phyloP scores from a whole-genome alignment of 2,329 filamentous ascomycete species.

The Phyllosticta paracitricarpa region DNA sequence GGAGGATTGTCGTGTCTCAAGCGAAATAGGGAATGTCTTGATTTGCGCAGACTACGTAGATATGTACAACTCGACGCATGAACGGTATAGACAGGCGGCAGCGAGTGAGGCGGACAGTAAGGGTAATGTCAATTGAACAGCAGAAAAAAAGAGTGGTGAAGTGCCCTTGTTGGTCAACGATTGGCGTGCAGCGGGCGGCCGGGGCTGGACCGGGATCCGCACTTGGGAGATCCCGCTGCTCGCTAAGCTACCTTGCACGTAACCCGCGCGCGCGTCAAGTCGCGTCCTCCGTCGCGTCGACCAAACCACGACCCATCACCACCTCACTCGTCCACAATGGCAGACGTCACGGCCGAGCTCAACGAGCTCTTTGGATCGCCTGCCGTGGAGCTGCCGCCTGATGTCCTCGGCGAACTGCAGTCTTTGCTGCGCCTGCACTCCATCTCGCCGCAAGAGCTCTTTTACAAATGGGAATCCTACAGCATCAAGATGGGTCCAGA shows the following conservation, averaged over 20 bases:
- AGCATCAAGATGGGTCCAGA: slow-evolving; percentile 91
- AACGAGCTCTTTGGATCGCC: slow-evolving; percentile 49
- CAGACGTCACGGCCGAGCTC: slow-evolving; percentile 42
- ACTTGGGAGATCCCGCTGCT: neutral
- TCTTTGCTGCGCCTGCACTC: slow-evolving; percentile 80
- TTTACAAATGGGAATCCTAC: slow-evolving; percentile 99
- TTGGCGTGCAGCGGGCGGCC: neutral
- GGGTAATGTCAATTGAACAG: neutral
- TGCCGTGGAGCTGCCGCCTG: slow-evolving; percentile 52
- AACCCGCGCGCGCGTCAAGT: slow-evolving; percentile 4
- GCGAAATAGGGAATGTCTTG: neutral
- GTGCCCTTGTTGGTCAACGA: neutral
- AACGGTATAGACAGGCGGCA: neutral
- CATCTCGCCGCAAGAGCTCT: slow-evolving; percentile 74
- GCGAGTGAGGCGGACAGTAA: neutral
- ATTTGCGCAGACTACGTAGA: neutral
- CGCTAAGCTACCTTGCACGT: neutral
- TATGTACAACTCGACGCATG: neutral
- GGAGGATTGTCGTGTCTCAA: slow-evolving; percentile 8
- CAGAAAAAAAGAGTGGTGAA: neutral
- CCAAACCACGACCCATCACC: slow-evolving; percentile 1
- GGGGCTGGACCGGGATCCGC: neutral
- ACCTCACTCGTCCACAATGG: slow-evolving; percentile 31
- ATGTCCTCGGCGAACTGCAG: slow-evolving; percentile 70
- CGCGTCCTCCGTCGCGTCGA: slow-evolving; percentile 15